Evolutionary conservation across 768 basidiomycete genomes (phyloP), one percentile per base, ranked within the genome.

Genomic region (Collybiopsis confluens): DNA sequence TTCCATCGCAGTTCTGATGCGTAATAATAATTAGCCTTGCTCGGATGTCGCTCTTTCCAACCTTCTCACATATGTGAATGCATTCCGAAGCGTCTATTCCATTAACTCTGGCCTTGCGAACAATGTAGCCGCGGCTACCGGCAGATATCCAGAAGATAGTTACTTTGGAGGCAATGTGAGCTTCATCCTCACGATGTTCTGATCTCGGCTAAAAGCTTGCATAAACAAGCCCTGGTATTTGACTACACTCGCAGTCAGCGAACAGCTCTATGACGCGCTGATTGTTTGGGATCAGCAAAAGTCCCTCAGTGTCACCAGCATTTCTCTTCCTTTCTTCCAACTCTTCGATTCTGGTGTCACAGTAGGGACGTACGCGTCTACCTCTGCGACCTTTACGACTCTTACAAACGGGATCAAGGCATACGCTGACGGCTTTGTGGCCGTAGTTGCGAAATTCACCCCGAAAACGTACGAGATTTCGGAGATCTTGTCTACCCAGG

Each of bases 181-280:
- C n/a, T 37, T 56, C 15, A 43, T 51, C 20, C 16, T 56, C 43
- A 3, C 27, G 24, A 10, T 26, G 50, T 44, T 6, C 5, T 11
- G 2, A 9, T 7, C 2, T 62, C n/a, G 33, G 50, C 35, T 45
- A 15, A 18, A 37, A 20, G 21, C 30, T 21, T 2, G 24, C 18
- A 7, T 23, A 21, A 3, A 46, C 28, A 23, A 88, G 83, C 85
- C 88, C 2, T 90, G 88, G 88, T 90, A 89, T 64, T 73, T 90
- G n/a, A 65, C 82, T 11, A 87, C 83, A 0, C 74, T 81, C 50
- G 85, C 87, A 3, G 84, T 84, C 21, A 83, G 87, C 3, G 86
- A 88, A 62, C 88, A 86, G 70, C 80, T 90, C 57, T 89, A 90
- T 62, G 81, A 86, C 51, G 79, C 87, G 0, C 72, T 88, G 51